Evolutionary conservation across 495 filamentous ascomycete genomes (phyloP), one percentile per base, ranked within the genome.

Genomic region (Neurospora terricola): DNA sequence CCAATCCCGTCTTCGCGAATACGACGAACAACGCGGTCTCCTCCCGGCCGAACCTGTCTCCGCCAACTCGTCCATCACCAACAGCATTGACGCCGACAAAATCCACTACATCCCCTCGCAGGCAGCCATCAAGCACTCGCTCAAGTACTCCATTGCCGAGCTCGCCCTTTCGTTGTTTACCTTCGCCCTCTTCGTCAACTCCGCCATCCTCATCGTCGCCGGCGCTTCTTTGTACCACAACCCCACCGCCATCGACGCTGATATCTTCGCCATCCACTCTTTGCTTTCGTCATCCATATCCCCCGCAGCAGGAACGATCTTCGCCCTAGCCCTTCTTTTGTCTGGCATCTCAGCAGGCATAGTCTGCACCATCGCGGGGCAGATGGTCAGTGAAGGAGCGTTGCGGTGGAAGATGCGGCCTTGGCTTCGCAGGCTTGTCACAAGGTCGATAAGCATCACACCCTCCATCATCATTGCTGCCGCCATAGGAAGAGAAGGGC

Each of bases 171-270:
- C 91, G 0, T 90, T 97, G n/a, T 93, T 94, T 78, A 93, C 93
- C 21, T 96, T 96, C 77, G 94, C 94, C 8, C 88, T 97, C n/a
- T 97, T 97, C 75, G 93, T 97, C 77, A 97, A 97, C 83, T 92
- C 89, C 73, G 87, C 94, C 72, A 97, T 97, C 77, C 89, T 97
- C 68, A 96, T 97, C 78, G 91, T 94, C 23, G 92, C 94, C 2
- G 94, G 93, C 40, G 90, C 93, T 6, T 90, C 91, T 1, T 89
- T 97, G 1, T 93, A 89, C 76, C 84, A 88, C 9, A 87, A 85
- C 23, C 77, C 84, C 4, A 83, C 85, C 14, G 89, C 90, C 4
- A 81, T 85, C 39, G 82, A 87, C 72, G 93, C 91, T 21, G 91
- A 94, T 72, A 89, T 97, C 40, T 97, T 95, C 79, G 89, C 88